phyloP scores from a whole-genome alignment of 371 early-diverging fungal species.

The Batkoa obscura region DNA sequence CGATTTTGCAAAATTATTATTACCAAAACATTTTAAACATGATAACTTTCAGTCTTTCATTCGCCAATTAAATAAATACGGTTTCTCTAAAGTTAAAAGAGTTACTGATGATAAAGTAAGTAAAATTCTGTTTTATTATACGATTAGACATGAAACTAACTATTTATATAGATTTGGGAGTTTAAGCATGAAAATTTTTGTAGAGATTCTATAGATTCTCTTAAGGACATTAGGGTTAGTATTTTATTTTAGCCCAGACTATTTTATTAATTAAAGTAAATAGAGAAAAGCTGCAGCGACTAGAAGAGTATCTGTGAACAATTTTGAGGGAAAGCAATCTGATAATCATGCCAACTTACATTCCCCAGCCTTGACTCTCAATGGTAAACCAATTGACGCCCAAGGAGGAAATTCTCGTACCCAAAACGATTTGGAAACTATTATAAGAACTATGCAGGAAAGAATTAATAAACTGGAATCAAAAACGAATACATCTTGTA shows the following conservation, averaged over 20 bases:
- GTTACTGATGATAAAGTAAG: constrained; percentile 22
- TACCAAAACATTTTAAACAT: constrained; percentile 80
- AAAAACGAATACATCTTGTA: not conserved
- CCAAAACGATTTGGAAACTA: not conserved
- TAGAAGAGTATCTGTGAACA: not conserved
- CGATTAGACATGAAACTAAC: no score
- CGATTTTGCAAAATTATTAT: constrained; percentile 44
- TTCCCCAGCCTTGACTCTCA: not conserved
- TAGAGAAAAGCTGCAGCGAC: not conserved
- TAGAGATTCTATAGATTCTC: not conserved
- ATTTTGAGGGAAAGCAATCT: not conserved
- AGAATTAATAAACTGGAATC: not conserved
- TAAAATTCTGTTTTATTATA: no score
- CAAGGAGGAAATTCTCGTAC: not conserved
- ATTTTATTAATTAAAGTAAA: not conserved
- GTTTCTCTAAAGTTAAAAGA: constrained; percentile 69
- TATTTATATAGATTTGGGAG: constrained; percentile 3
- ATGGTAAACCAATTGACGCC: not conserved
- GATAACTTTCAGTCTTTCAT: constrained; percentile 66
- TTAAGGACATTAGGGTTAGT: not conserved
- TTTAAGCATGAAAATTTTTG: constrained; percentile 1
- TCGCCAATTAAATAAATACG: constrained; percentile 92
- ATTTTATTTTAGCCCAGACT: not conserved
- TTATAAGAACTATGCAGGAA: not conserved
- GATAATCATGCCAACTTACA: no score